These are phyloP conservation scores for Metschnikowia arizonensis DNA, from an alignment of 805 yeast species.

Conservation along the genomic window DNA sequence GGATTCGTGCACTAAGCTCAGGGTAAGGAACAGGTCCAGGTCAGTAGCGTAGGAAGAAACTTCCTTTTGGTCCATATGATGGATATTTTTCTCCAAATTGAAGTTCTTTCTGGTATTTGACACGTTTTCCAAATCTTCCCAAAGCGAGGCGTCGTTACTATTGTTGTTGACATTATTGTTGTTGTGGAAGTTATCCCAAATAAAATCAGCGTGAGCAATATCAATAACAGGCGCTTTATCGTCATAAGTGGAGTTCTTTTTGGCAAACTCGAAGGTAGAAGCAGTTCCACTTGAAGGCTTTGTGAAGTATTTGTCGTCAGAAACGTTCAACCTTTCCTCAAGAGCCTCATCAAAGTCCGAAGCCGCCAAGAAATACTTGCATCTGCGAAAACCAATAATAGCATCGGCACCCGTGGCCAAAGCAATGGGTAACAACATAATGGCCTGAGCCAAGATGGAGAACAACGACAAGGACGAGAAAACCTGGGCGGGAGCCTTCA, in stretches of 20 bases:
- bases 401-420: conserved; percentile 46
- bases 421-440: conserved; percentile 42
- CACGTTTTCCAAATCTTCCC: conserved; percentile 13
- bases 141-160: conserved; percentile 7
- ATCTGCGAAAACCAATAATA: conserved; percentile 34
- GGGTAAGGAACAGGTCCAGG: conserved; percentile 3
- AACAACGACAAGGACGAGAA: conserved; percentile 42
- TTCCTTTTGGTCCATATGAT: neutral
- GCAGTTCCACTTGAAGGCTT: conserved; percentile 4
- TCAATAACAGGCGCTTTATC: conserved; percentile 6
- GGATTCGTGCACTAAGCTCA: conserved; percentile 1
- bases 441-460: conserved; percentile 41
- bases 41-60: conserved; percentile 2
- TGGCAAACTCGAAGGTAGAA: conserved; percentile 2
- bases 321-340: conserved; percentile 8
- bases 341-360: conserved; percentile 16
- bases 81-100: conserved; percentile 6
- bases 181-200: conserved; percentile 13
- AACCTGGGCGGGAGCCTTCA: conserved; percentile 36
- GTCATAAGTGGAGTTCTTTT: neutral
- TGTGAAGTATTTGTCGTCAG: conserved; percentile 10
- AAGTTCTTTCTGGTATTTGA: conserved; percentile 11
- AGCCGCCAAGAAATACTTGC: conserved; percentile 22
- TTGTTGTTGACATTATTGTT: neutral
- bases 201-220: conserved; percentile 13